These are phyloP conservation scores for Aspergillus fumigatus DNA, from an alignment of 2,329 filamentous ascomycete species.

Conservation along the genomic window DNA sequence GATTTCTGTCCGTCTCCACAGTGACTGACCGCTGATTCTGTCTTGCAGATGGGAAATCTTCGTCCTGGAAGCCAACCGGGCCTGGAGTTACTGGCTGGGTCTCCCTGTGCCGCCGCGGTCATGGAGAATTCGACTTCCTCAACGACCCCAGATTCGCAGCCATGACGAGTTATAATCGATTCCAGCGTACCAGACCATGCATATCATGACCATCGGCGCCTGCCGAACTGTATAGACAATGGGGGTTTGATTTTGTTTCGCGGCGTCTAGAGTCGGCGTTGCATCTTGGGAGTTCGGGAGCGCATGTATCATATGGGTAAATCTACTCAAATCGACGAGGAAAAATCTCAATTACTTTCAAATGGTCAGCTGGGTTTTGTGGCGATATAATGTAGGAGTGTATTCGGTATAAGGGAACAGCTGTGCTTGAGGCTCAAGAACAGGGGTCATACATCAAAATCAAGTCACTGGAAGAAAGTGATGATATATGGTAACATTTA, in stretches of 20 bases:
- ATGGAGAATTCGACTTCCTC: conserved; percentile 51
- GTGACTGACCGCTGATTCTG: neutral
- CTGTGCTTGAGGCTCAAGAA: neutral
- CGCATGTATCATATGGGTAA: neutral
- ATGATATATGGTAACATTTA: neutral
- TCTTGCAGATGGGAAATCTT: conserved; percentile 47
- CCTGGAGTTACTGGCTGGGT: conserved; percentile 62
- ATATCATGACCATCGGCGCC: neutral
- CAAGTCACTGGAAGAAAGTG: neutral
- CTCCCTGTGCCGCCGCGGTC: conserved; percentile 52
- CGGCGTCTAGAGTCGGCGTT: neutral
- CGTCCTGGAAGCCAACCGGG: conserved; percentile 49
- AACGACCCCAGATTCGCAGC: conserved; percentile 14
- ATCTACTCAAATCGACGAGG: neutral
- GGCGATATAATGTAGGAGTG: neutral
- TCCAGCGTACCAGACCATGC: neutral
- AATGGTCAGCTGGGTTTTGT: neutral
- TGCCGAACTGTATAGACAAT: conserved; percentile 1
- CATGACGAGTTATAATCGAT: conserved; percentile 40
- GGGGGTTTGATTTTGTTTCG: neutral
- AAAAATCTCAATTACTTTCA: neutral
- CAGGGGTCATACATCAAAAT: neutral
- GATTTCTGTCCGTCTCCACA: neutral
- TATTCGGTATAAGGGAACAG: neutral
- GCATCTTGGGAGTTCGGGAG: conserved; percentile 4